phyloP scores from a whole-genome alignment of 441 rosid species.

The Manihot esculenta region DNA sequence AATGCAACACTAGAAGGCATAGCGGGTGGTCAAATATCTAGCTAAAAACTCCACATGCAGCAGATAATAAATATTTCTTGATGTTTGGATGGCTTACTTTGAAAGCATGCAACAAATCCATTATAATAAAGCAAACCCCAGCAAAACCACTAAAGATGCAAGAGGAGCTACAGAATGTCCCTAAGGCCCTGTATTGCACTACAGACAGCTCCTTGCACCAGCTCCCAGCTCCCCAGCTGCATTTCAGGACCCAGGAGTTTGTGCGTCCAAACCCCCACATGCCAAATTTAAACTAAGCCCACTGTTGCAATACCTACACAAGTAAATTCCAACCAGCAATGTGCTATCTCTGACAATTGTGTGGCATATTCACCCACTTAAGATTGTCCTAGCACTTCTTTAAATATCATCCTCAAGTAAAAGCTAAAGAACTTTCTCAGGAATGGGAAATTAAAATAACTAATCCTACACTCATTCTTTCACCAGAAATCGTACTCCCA shows the following conservation, averaged over 20 bases:
- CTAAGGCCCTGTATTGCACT: neutral
- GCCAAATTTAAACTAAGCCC: neutral
- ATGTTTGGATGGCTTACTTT: neutral
- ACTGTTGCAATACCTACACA: neutral
- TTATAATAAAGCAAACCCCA: conserved; percentile 8
- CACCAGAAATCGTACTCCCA: neutral
- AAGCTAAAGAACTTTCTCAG: neutral
- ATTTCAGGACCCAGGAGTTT: too few species aligned
- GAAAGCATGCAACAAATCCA: neutral
- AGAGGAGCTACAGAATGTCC: neutral
- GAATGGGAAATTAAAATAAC: conserved; percentile 4
- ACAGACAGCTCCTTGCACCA: too few species aligned
- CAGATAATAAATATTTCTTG: neutral
- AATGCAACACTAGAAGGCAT: neutral
- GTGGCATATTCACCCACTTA: neutral
- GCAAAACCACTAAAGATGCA: conserved; percentile 6
- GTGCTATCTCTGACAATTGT: conserved; percentile 3
- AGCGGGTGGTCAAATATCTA: neutral
- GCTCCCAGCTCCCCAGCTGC: too few species aligned
- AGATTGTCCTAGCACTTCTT: conserved; percentile 1
- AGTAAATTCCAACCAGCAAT: neutral
- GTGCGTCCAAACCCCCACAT: too few species aligned
- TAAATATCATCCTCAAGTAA: neutral
- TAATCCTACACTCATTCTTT: neutral
- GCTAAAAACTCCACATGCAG: neutral